Percentiles rank a stretch among this genome's conserved stretches.
These are phyloP conservation scores for Allium sativum DNA, from an alignment of 106 monocot species.

Conservation along the genomic window DNA sequence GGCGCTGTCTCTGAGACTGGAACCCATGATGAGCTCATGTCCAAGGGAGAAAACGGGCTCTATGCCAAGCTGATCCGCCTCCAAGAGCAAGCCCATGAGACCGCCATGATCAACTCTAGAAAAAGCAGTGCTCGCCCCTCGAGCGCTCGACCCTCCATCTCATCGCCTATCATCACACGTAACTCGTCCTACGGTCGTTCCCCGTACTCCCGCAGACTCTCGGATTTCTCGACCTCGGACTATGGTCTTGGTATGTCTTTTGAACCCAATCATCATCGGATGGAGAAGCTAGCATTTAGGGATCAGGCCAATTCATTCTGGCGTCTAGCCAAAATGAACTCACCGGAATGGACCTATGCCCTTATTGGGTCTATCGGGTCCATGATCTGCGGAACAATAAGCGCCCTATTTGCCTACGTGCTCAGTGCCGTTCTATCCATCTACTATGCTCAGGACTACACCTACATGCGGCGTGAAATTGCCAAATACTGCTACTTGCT, in stretches of 20 bases:
- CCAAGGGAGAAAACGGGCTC: constrained; percentile 51
- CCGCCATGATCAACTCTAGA: constrained; percentile 51
- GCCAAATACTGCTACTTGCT: constrained; percentile 89
- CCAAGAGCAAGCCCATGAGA: constrained; percentile 84
- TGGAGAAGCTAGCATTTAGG: constrained; percentile 63
- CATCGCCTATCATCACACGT: constrained; percentile 72
- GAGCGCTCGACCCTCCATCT: constrained; percentile 78
- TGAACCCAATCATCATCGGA: constrained; percentile 31
- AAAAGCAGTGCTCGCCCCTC: constrained; percentile 87
- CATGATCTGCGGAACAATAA: constrained; percentile 86
- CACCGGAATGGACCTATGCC: constrained; percentile 85
- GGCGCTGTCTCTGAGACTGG: constrained; percentile 70
- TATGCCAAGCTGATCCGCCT: constrained; percentile 85
- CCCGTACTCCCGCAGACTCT: constrained; percentile 74
- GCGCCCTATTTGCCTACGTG: constrained; percentile 89
- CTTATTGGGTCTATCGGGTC: constrained; percentile 75
- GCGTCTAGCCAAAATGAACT: constrained; percentile 92
- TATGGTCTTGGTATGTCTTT: constrained; percentile 37
- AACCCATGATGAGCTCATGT: constrained; percentile 90
- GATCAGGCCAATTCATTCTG: constrained; percentile 88
- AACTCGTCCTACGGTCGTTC: constrained; percentile 93
- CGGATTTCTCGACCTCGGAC: constrained; percentile 74
- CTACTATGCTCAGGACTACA: constrained; percentile 63
- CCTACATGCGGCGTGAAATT: constrained; percentile 72
- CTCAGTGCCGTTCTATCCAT: constrained; percentile 86